Conservation (phyloP, 1,284 basidiomycete species). For the Trametes versicolor region DNA sequence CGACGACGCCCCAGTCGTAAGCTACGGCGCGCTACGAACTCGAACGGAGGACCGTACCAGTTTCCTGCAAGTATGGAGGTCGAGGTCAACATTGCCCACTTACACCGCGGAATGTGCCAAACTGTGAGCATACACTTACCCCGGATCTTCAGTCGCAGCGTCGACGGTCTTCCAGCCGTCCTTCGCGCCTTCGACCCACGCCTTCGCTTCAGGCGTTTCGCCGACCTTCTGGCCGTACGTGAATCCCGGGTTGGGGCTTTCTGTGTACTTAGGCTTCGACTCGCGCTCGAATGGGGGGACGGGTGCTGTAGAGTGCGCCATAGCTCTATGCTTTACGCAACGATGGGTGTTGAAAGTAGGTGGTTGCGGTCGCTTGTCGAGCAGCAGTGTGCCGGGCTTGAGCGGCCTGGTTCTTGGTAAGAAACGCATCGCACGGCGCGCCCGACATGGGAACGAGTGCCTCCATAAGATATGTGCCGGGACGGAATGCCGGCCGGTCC, state of each 20-base stretch:
- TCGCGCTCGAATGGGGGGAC: constrained; percentile 31
- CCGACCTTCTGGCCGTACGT: constrained; percentile 61
- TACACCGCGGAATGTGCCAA: background rate
- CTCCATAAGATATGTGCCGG: background rate
- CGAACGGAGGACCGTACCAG: background rate
- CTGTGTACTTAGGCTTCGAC: constrained; percentile 49
- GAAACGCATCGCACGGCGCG: background rate
- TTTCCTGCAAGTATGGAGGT: background rate
- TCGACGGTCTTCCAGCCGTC: constrained; percentile 68
- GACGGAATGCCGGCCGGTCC: too few relatives aligned
- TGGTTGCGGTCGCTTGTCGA: background rate
- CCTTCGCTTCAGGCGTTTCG: constrained; percentile 55
- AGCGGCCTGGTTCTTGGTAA: background rate
- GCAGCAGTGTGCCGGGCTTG: background rate
- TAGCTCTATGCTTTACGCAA: background rate
- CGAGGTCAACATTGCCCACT: too few relatives aligned
- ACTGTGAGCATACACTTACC: constrained; percentile 46
- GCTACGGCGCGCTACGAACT: too few relatives aligned
- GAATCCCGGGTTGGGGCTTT: constrained; percentile 68
- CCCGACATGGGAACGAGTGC: background rate
- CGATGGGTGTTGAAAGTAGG: background rate
- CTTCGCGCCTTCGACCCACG: constrained; percentile 61
- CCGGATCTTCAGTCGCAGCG: constrained; percentile 54
- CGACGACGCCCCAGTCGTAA: background rate
- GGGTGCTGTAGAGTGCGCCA: background rate